Percentiles rank a stretch among this genome's conserved stretches.
Evolutionary conservation across 371 early-diverging fungal genomes (phyloP).

Genomic region (Syncephalastrum monosporum): DNA sequence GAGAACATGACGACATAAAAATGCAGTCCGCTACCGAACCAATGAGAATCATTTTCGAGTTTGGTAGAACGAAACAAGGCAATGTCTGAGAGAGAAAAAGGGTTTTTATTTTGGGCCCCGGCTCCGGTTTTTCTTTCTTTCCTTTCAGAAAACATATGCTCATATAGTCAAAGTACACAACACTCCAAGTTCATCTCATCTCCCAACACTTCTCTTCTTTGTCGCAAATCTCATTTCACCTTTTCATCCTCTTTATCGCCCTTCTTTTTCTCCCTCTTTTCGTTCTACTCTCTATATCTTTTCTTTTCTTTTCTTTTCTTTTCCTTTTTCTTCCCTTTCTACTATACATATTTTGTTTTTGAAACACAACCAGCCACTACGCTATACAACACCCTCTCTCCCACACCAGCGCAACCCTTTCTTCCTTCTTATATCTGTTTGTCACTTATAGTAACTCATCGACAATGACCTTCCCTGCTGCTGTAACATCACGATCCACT

Average conservation of each 20-base stretch:
- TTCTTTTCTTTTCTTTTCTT: too few relatives aligned
- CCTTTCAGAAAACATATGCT: conserved; percentile 10
- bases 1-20: too few relatives aligned
- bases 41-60: too few relatives aligned
- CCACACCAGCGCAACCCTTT: background rate
- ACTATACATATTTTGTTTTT: too few relatives aligned
- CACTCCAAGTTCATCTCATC: conserved; percentile 1
- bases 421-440: too few relatives aligned
- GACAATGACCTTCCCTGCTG: background rate
- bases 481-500: conserved; percentile 2
- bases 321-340: conserved; percentile 3
- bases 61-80: too few relatives aligned
- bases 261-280: background rate
- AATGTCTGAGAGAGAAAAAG: too few relatives aligned
- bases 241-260: too few relatives aligned
- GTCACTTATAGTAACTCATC: too few relatives aligned
- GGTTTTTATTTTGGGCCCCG: too few relatives aligned
- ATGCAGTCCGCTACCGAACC: too few relatives aligned
- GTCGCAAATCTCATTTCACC: too few relatives aligned
- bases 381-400: conserved; percentile 10
- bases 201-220: background rate
- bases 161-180: conserved; percentile 6
- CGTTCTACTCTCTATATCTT: conserved; percentile 1
- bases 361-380: conserved; percentile 1
- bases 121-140: conserved; percentile 6